phyloP scores from a whole-genome alignment of 345 rosid genomes.

The Rhizophora mangle region DNA sequence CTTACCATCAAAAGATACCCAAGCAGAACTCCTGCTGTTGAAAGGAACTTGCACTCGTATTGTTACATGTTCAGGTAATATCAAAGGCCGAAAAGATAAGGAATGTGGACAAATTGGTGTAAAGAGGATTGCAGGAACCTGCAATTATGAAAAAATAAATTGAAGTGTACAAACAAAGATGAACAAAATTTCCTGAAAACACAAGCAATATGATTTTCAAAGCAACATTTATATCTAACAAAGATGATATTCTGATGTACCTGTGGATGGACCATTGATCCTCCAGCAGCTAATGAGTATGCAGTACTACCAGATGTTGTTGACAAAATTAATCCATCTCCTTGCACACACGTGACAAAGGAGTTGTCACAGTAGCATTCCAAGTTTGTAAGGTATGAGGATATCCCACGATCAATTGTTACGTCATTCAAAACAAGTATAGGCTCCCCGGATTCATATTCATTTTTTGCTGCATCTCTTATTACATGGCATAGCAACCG shows the following conservation, averaged over 20 bases:
- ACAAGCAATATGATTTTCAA: not conserved
- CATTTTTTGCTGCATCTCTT: slow-evolving; percentile 76
- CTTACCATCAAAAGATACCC: slow-evolving; percentile 98
- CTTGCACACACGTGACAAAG: slow-evolving; percentile 97
- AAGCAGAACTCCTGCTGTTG: slow-evolving; percentile 87
- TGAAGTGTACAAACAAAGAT: not conserved
- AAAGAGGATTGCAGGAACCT: slow-evolving; percentile 97
- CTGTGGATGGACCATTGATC: slow-evolving; percentile 99
- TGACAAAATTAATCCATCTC: slow-evolving; percentile 88
- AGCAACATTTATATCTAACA: not conserved
- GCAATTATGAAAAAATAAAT: slow-evolving; percentile 15
- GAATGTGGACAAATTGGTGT: slow-evolving; percentile 99
- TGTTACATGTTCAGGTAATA: slow-evolving; percentile 92
- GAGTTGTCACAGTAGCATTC: slow-evolving; percentile 96
- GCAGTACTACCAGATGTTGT: slow-evolving; percentile 99
- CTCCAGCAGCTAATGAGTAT: slow-evolving; percentile 97
- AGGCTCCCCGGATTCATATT: slow-evolving; percentile 68
- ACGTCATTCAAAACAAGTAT: slow-evolving; percentile 93
- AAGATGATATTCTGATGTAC: slow-evolving; percentile 28
- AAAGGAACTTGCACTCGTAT: slow-evolving; percentile 81
- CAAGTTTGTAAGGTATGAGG: slow-evolving; percentile 89
- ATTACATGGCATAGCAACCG: slow-evolving; percentile 78
- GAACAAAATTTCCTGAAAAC: not conserved
- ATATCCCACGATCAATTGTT: slow-evolving; percentile 94
- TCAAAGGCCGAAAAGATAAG: slow-evolving; percentile 91